Percentiles rank a stretch among this genome's conserved stretches.
These are phyloP conservation scores for Protea cynaroides DNA, from an alignment of 164 flowering plant genomes.

Conservation along the genomic window DNA sequence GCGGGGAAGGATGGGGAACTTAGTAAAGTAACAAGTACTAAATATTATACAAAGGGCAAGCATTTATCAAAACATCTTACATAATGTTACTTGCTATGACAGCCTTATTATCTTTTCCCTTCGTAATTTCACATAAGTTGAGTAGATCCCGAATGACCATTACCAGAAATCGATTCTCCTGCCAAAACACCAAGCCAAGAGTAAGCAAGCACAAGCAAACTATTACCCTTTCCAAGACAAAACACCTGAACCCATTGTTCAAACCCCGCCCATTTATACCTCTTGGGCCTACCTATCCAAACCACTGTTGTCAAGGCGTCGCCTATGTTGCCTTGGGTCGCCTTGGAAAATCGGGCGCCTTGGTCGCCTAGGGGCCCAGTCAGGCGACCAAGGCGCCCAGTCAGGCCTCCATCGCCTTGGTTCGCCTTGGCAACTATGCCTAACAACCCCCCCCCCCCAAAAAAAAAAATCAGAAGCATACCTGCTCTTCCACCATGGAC, in stretches of 20 bases:
- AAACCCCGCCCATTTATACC: too few relatives aligned
- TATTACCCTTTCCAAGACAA: neutral
- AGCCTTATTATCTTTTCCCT: slow-evolving; percentile 98
- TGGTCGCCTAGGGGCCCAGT: too few relatives aligned
- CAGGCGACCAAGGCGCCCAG: too few relatives aligned
- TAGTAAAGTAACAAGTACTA: neutral
- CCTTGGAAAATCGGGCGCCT: too few relatives aligned
- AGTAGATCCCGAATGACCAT: slow-evolving; percentile 96
- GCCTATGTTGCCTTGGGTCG: too few relatives aligned
- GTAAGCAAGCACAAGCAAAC: neutral
- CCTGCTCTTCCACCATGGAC: slow-evolving; percentile 99
- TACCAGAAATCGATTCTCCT: slow-evolving; percentile 98
- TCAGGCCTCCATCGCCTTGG: too few relatives aligned
- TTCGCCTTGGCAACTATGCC: too few relatives aligned
- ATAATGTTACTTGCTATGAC: slow-evolving; percentile 98
- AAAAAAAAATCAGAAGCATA: slow-evolving; percentile 14
- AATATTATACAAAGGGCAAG: neutral
- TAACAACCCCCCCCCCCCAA: neutral
- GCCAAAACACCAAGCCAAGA: slow-evolving; percentile 20
- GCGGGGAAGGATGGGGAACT: neutral
- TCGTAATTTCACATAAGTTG: slow-evolving; percentile 91
- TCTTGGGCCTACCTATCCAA: too few relatives aligned
- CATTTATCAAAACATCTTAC: slow-evolving; percentile 39
- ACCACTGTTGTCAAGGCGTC: too few relatives aligned
- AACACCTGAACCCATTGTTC: too few relatives aligned